Percentiles rank a stretch among this genome's conserved stretches.
Evolutionary conservation across 805 yeast species (phyloP).

Genomic region (Kregervanrija pseudodelftensis): DNA sequence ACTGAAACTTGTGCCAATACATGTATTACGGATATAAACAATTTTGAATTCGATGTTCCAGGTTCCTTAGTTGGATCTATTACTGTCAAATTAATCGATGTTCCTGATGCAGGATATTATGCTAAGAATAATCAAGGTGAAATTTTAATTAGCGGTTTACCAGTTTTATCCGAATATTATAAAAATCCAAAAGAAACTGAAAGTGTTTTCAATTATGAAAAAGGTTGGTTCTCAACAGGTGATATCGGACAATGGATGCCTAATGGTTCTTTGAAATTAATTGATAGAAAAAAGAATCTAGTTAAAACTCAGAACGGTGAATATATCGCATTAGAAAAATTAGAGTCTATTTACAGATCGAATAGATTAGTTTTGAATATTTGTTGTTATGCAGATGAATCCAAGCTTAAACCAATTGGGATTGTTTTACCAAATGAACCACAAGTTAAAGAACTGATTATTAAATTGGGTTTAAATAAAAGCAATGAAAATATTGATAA

Average conservation of each 20-base stretch:
- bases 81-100: constrained; percentile 86
- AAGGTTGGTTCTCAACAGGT: constrained; percentile 95
- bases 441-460: constrained; percentile 54
- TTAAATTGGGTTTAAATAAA: constrained; percentile 45
- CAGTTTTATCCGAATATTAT: constrained; percentile 72
- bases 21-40: constrained; percentile 54
- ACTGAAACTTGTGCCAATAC: constrained; percentile 95
- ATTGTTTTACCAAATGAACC: constrained; percentile 77
- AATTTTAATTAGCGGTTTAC: constrained; percentile 67
- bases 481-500: constrained; percentile 26
- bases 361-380: constrained; percentile 68
- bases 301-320: constrained; percentile 96
- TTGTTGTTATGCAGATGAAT: constrained; percentile 88
- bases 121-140: constrained; percentile 95
- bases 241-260: constrained; percentile 92
- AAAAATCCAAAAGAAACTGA: constrained; percentile 77
- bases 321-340: constrained; percentile 92
- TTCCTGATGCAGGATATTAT: constrained; percentile 81
- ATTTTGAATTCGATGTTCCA: constrained; percentile 66
- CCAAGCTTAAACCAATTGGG: constrained; percentile 86
- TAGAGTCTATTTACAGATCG: constrained; percentile 87
- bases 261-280: constrained; percentile 70
- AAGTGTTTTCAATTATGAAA: constrained; percentile 62
- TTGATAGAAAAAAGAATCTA: constrained; percentile 93
- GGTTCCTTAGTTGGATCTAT: constrained; percentile 81